Base-by-base conservation (phyloP, 116 monocot species). In the Trichopus zeylanicus region DNA sequence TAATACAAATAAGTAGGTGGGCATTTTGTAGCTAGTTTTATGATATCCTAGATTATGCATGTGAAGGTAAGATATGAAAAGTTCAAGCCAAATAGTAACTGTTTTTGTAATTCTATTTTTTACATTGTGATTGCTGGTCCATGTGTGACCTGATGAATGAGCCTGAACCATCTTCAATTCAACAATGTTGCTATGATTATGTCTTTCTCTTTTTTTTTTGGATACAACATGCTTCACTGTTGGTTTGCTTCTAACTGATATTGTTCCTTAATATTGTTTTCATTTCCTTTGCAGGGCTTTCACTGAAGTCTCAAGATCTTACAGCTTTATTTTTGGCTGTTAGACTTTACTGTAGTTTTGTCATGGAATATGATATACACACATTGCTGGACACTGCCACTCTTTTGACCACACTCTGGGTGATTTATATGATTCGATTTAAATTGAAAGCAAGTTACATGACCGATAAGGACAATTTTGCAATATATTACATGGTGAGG, bases 391-490 rank as follows among this genome's bases (percentile, higher is more conserved):
- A 55, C 7, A 29, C 55, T 55, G 55, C 55, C 5, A 18, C 55
- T 16, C 55, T 55, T 31, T 27, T n/a, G 13, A 55, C 55, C 29
- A 55, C 55, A 15, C 55, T 55, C 19, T 55, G 55, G 55, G 55
- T 55, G 12, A 55, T 55, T 27, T 55, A 55, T 30, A 55, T 55
- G 55, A 55, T 55, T 10, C 27, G 55, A 28, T 55, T 55, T 55
- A 55, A 55, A 15, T 30, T 55, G 29, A 55, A 55, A 30, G 27
- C 55, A 12, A 55, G 55, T 55, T 55, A 55, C 29, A 55, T 55
- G 55, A 29, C 27, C 15, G 55, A 55, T 31, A 55, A 55, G 18
- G 55, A 55, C 18, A 55, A 31, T 30, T 55, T 55, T 18, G 31
- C 55, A 29, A 55, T 55, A 55, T 55, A 55, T 29, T 7, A 15